These are phyloP conservation scores for Fusarium nanum DNA, from an alignment of 2,329 filamentous ascomycete genomes.

Conservation along the genomic window DNA sequence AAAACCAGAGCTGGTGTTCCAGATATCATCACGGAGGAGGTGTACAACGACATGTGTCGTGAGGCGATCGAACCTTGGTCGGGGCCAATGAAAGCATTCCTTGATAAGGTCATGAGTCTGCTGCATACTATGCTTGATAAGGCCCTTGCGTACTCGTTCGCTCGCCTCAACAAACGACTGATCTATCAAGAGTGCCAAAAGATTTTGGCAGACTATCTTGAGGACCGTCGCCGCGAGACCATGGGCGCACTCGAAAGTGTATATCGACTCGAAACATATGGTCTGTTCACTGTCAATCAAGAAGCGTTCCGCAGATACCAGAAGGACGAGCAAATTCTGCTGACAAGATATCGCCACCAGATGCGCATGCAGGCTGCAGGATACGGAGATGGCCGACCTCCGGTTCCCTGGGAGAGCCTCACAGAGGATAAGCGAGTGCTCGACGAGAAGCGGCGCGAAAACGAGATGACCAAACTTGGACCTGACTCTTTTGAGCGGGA, in stretches of 20 bases:
- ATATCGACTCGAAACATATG: constrained; percentile 64
- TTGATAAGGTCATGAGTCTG: constrained; percentile 60
- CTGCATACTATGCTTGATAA: constrained; percentile 59
- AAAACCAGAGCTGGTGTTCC: constrained; percentile 69
- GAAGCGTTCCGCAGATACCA: constrained; percentile 61
- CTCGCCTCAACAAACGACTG: constrained; percentile 58
- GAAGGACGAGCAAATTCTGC: constrained; percentile 57
- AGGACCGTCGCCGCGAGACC: constrained; percentile 53
- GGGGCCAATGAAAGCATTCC: constrained; percentile 61
- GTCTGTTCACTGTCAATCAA: constrained; percentile 68
- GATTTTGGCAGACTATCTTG: constrained; percentile 60
- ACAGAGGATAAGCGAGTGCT: constrained; percentile 60
- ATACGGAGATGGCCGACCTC: constrained; percentile 45
- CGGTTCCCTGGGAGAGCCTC: constrained; percentile 58
- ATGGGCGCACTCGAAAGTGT: constrained; percentile 55
- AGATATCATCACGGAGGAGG: constrained; percentile 67
- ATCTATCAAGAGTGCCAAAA: constrained; percentile 62
- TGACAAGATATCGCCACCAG: constrained; percentile 62
- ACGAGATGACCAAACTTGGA: constrained; percentile 61
- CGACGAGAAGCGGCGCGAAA: constrained; percentile 57
- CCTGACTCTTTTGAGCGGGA: constrained; percentile 70
- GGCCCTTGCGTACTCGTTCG: constrained; percentile 62
- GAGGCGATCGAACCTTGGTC: constrained; percentile 70
- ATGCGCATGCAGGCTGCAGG: constrained; percentile 59
- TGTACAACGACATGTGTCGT: constrained; percentile 68